Evolutionary conservation across 805 yeast species (phyloP), one percentile per base, ranked within the genome.

Genomic region (Candida namnaoensis): DNA sequence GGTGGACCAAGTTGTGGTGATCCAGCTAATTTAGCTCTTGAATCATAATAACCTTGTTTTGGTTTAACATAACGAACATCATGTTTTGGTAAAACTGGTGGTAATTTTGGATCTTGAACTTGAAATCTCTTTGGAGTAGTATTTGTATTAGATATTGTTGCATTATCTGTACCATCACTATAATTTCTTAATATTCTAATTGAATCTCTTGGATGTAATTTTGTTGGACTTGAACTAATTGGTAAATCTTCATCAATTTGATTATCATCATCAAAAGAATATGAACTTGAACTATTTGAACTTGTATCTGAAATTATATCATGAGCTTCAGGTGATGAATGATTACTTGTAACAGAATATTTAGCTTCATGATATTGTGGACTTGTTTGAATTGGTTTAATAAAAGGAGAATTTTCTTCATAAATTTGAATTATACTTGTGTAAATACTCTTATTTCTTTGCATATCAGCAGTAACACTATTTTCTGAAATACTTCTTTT

Each of bases 151-250:
- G 19, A 19, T 19, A 19, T 19, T 19, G 19, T 19, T 19, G 19
- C 19, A 19, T 24, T 13, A 7, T 37, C 11, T n/a, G 34, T 30
- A 24, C 30, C 38, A 23, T 30, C 11, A 27, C 11, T 35, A 14
- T 35, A 39, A 12, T 35, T 39, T 39, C 41, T 39, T 11, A 39
- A 14, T 7, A 19, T 30, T 14, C 13, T 13, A n/a, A 39, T 39
- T 12, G 41, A 39, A 15, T 39, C 41, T 35, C 41, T 39, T 39
- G 41, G 35, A 14, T 39, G 35, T 7, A 19, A 7, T 33, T 38
- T 25, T n/a, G 25, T 14, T 24, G 13, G 36, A 7, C 14, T 33
- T 14, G 19, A 25, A 11, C 11, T 15, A 28, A 11, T 13, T 35
- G 35, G n/a, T 5, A 24, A 30, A 12, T 23, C 13, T 25, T 27